Evolutionary conservation across 805 yeast genomes (phyloP), one percentile per base, ranked within the genome.

Genomic region (Ogataea siamensis): DNA sequence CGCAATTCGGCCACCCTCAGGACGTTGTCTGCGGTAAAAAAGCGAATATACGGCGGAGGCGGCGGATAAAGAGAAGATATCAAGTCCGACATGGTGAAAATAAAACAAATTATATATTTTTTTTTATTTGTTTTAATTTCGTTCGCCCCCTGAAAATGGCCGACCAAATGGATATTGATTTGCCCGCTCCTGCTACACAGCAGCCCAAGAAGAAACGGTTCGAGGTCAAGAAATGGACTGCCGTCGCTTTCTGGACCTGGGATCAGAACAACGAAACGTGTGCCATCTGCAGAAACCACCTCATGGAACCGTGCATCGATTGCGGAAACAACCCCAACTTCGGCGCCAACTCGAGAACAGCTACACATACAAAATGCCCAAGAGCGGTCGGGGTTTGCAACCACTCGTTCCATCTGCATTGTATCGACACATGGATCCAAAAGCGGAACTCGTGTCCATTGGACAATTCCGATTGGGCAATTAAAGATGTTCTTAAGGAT

Each of bases 221-320:
- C 54, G 97, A 91, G 60, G 89, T 93, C 27, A 86, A 87, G 59
- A 93, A 89, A 69, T 91, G 99, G 98, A 88, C 96, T 10, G 98
- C 98, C 0, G 99, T 93, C 33, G 98, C 98, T n/a, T 87, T 93
- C 60, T 93, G 99, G 99, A 87, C 97, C 0, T 93, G 99, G 99
- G 96, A 74, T 66, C 69, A 57, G 67, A 69, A 55, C 39, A 57
- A 55, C 39, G 99, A 94, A 49, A 87, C 87, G 39, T 93, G 99
- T 70, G 98, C 99, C 26, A 93, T 93, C 60, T 93, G 99, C 73
- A 76, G 98, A 59, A 93, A 91, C 63, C 97, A 91, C 64, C 74
- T 93, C 50, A 93, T 93, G 99, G 99, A 93, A 56, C 93, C 93
- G 12, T 93, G 99, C 61, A 85, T 93, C 49, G 98, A 89, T 61